Conservation (phyloP, 257 asterid species). For the Primulina eburnea region DNA sequence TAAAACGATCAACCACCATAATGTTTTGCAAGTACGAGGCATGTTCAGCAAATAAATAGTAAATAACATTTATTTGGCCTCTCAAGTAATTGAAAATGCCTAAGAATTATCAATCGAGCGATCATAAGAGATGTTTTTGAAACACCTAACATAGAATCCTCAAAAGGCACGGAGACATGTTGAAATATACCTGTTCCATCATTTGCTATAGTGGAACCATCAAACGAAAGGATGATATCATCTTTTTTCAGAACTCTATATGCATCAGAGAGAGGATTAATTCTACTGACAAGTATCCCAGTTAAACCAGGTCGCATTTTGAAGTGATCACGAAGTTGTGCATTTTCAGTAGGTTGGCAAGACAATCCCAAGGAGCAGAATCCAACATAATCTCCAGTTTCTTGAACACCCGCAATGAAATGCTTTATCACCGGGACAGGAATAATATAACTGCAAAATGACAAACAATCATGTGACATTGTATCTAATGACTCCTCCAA, state of each 20-base stretch:
- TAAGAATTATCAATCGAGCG: constrained; percentile 1
- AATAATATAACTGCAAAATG: constrained; percentile 69
- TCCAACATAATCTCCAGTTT: constrained; percentile 77
- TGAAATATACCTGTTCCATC: constrained; percentile 82
- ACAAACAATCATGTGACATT: background rate
- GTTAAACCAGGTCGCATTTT: constrained; percentile 65
- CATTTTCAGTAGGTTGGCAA: constrained; percentile 90
- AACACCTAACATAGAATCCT: background rate
- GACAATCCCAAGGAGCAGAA: constrained; percentile 95
- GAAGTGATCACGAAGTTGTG: constrained; percentile 76
- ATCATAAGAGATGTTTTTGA: constrained; percentile 15
- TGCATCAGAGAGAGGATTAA: constrained; percentile 80
- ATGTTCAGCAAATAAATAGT: too few relatives aligned
- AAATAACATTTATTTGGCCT: background rate
- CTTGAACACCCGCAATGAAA: constrained; percentile 85
- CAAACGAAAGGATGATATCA: constrained; percentile 85
- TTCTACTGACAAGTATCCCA: constrained; percentile 82
- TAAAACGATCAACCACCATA: constrained; percentile 12
- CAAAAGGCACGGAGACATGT: constrained; percentile 16
- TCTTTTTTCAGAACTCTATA: constrained; percentile 63
- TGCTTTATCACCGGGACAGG: constrained; percentile 93
- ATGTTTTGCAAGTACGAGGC: background rate
- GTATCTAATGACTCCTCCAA: background rate
- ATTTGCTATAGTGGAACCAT: constrained; percentile 81
- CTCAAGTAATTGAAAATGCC: constrained; percentile 6